Base-by-base conservation (phyloP, 2,329 filamentous ascomycete species). In the Trichoderma atrobrunneum region DNA sequence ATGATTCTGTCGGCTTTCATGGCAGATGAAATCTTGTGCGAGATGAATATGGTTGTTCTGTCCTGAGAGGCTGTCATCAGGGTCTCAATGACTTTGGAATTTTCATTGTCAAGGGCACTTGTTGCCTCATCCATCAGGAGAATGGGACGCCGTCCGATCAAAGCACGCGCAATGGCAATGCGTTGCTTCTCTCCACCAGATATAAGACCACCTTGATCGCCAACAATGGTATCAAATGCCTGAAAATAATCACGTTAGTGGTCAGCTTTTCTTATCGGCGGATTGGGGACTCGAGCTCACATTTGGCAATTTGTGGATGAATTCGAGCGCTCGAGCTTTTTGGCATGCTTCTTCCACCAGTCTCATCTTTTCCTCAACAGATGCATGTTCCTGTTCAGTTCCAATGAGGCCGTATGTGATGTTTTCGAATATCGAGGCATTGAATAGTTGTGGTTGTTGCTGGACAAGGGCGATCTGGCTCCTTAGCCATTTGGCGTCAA, bases 161-260 rank as follows among this genome's bases (percentile, higher is more conserved):
- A 43, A n/a, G 39, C 39, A 43, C 39, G 39, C 39, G 39, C 39
- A 43, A 43, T 43, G 1, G 39, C 39, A 43, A 43, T 43, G 7
- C 39, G 39, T 43, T 43, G 39, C 39, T 43, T 43, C 39, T 94
- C 91, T 1, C 92, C 92, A 28, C 92, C 92, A 1, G 90, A 93
- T 1, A 94, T 82, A 72, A 91, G 90, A 21, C 91, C 87, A 0
- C 91, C 91, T 63, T 88, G 87, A 75, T 91, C 89, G 1, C 90
- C 90, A 5, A 92, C 89, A 26, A 84, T 81, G 0, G 90, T 91
- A 2, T 88, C 83, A 75, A 92, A 92, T 5, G 87, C 87, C 78
- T 82, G 16, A 5, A 1, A 28, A 34, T n/a, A 59, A 28, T 5
- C 24, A 21, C 12, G 34, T 60, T 32, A 65, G 28, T 51, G 8